Base-by-base conservation (phyloP, 139 green algal species). In the Chloropicon primus region DNA sequence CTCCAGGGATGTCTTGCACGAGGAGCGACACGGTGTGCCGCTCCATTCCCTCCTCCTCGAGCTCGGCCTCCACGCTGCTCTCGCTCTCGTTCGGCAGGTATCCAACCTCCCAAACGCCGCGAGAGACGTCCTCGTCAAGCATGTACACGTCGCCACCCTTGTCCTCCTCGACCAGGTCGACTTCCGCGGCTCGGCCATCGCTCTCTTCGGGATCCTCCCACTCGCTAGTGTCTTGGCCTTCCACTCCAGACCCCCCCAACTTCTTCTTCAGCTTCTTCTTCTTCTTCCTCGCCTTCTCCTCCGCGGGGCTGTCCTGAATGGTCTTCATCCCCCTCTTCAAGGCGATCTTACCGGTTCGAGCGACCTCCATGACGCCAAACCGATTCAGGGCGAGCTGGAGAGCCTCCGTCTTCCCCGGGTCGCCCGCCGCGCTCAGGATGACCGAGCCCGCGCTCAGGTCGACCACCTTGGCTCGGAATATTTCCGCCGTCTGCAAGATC, bases 391-490 rank as follows among this genome's bases (percentile, higher is more conserved):
- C 76, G 2, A 25, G 77, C 76, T 88, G 82, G 22, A 87, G 76
- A 23, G 82, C 82, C 2, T 76, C 24, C n/a, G 73, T 82, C 89
- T 98, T 98, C 74, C 94, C 94, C 25, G 94, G 86, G 79, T 98
- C 94, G 1, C 94, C 94, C 0, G 89, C 92, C 25, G 92, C 85
- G 22, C 21, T n/a, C 72, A 72, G 21, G 10, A 75, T 78, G 24
- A 72, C 23, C 23, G 27, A 10, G 41, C 41, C 41, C 5, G 10
- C 41, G 10, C 41, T 17, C 5, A 97, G 86, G 80, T 99, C 95
- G 25, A 97, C 87, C 0, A 98, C 89, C n/a, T 85, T 80, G 0
- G 87, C 94, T 1, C 95, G 85, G 85, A 99, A 99, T 75, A 99
- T 90, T 28, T 94, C 79, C 0, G 86, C 86, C 25, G 99, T 80